Evolutionary conservation across 352 stramenopile species (phyloP).

Genomic region (Pythium coloratum): DNA sequence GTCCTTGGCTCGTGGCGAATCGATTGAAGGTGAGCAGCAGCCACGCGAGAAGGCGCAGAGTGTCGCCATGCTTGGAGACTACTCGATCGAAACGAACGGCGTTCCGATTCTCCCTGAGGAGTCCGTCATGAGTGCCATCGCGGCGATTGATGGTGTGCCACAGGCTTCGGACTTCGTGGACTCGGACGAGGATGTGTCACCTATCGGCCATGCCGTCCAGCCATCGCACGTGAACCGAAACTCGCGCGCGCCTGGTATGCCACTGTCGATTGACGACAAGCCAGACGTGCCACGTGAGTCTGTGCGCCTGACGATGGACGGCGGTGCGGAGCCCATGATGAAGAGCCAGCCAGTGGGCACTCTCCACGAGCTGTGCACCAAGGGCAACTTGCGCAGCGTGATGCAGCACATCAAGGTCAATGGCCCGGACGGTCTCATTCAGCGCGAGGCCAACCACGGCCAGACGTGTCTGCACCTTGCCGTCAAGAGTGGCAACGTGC

Average conservation of each 20-base stretch:
- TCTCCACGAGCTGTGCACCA: slow-evolving; percentile 76
- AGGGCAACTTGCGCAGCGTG: slow-evolving; percentile 76
- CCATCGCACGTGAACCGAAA: slow-evolving; percentile 23
- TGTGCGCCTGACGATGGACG: slow-evolving; percentile 73
- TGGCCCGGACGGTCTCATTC: slow-evolving; percentile 59
- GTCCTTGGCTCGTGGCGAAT: slow-evolving; percentile 15
- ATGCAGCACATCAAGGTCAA: slow-evolving; percentile 78
- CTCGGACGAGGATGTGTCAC: slow-evolving; percentile 31
- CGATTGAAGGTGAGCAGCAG: slow-evolving; percentile 16
- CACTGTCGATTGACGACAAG: slow-evolving; percentile 19
- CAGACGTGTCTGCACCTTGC: slow-evolving; percentile 81
- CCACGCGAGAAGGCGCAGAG: slow-evolving; percentile 58
- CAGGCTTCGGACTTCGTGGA: slow-evolving; percentile 31
- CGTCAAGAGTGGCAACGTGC: slow-evolving; percentile 82
- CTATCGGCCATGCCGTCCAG: slow-evolving; percentile 38
- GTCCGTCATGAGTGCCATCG: slow-evolving; percentile 51
- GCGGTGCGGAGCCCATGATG: slow-evolving; percentile 61
- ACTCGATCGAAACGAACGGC: slow-evolving; percentile 57
- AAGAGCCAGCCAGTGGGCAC: slow-evolving; percentile 79
- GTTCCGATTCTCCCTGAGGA: slow-evolving; percentile 61
- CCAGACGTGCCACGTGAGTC: slow-evolving; percentile 53
- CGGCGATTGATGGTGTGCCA: slow-evolving; percentile 55
- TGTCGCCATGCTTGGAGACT: slow-evolving; percentile 73
- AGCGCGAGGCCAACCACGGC: slow-evolving; percentile 82
- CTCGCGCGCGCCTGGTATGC: neutral